A percentile compares a stretch with the other conserved stretches of the same genome.
Conservation (phyloP, 2,329 filamentous ascomycete species). For the Daldinia sp. region DNA sequence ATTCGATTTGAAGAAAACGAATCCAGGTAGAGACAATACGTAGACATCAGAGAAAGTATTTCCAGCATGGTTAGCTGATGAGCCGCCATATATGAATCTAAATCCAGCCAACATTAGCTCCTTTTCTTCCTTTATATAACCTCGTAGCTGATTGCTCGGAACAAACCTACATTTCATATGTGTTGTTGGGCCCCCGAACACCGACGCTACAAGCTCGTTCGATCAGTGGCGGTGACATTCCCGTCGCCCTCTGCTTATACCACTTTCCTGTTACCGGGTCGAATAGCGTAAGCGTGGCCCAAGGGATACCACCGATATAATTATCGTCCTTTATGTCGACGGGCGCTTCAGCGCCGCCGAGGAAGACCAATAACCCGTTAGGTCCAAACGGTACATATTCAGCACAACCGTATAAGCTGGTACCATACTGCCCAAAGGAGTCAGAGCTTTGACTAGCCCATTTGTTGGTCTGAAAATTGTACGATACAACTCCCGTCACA, state of each 20-base stretch:
- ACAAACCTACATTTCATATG: slow-evolving; percentile 53
- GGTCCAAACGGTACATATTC: slow-evolving; percentile 53
- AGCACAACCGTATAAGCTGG: slow-evolving; percentile 49
- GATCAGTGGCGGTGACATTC: slow-evolving; percentile 46
- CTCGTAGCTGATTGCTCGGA: background rate
- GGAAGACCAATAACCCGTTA: slow-evolving; percentile 51
- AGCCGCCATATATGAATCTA: slow-evolving; percentile 56
- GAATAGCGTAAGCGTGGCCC: slow-evolving; percentile 51
- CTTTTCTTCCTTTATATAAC: slow-evolving; percentile 6
- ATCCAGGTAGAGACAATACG: slow-evolving; percentile 56
- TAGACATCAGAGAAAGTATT: slow-evolving; percentile 50
- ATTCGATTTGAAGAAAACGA: slow-evolving; percentile 53
- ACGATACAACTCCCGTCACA: slow-evolving; percentile 51
- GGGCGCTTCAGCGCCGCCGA: slow-evolving; percentile 50
- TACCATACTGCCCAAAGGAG: slow-evolving; percentile 45
- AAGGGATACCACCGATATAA: slow-evolving; percentile 43
- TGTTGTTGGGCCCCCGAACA: slow-evolving; percentile 50
- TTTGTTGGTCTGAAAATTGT: slow-evolving; percentile 49
- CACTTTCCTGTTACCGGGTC: slow-evolving; percentile 53
- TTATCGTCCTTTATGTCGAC: slow-evolving; percentile 40
- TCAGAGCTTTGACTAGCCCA: slow-evolving; percentile 52
- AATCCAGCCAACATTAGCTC: slow-evolving; percentile 15
- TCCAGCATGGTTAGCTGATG: slow-evolving; percentile 28
- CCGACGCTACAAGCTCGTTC: slow-evolving; percentile 54
- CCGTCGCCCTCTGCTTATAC: slow-evolving; percentile 53